Conservation (phyloP, 2,329 filamentous ascomycete genomes). For the Cercospora sp. region DNA sequence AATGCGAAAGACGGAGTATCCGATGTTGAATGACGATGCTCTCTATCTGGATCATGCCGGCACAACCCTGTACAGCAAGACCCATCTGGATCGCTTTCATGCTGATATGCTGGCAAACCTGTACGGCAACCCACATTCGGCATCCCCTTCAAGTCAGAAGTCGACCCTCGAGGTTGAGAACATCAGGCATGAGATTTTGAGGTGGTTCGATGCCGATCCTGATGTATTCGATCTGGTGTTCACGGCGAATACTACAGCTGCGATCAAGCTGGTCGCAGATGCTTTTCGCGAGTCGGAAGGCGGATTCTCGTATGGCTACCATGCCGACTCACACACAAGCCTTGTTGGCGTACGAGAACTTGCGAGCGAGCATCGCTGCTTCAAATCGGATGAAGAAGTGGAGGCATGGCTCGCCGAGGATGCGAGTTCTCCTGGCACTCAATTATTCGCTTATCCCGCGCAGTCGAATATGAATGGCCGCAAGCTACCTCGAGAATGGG, state of each 20-base stretch:
- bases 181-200: slow-evolving; percentile 67
- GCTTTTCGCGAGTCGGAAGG: slow-evolving; percentile 65
- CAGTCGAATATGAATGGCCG: slow-evolving; percentile 92
- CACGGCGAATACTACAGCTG: slow-evolving; percentile 87
- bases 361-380: slow-evolving; percentile 64
- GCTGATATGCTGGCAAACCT: slow-evolving; percentile 75
- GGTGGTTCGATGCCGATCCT: slow-evolving; percentile 79
- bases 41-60: slow-evolving; percentile 90
- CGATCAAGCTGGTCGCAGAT: slow-evolving; percentile 82
- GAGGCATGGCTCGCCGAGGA: slow-evolving; percentile 59
- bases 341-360: slow-evolving; percentile 72
- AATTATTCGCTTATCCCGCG: slow-evolving; percentile 77
- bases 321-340: slow-evolving; percentile 82
- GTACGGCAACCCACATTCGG: slow-evolving; percentile 90
- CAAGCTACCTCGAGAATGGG: slow-evolving; percentile 71
- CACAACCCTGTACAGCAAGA: slow-evolving; percentile 69
- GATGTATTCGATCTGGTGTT: slow-evolving; percentile 85
- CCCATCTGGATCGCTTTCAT: slow-evolving; percentile 76
- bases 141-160: slow-evolving; percentile 74
- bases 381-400: slow-evolving; percentile 64
- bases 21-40: slow-evolving; percentile 37
- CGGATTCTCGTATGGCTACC: slow-evolving; percentile 81
- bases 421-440: slow-evolving; percentile 29
- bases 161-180: slow-evolving; percentile 70
- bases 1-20: slow-evolving; percentile 52